Evolutionary conservation across 495 filamentous ascomycete species (phyloP), one percentile per base, ranked within the genome.

Genomic region (Talaromyces proteolyticus): DNA sequence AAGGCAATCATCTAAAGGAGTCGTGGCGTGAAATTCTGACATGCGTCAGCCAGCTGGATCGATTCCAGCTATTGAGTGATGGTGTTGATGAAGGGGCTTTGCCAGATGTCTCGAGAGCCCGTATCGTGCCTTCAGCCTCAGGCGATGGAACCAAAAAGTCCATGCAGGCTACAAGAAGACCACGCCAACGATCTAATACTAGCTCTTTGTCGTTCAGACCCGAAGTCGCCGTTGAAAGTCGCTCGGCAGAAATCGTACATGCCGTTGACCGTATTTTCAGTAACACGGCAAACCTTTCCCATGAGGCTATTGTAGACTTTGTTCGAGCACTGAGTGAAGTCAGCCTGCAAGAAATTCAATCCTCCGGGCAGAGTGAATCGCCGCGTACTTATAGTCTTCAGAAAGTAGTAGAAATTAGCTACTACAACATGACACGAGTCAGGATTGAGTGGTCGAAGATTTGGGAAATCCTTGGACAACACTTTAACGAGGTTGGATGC

Each of bases 351-450:
- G 93, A 99, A 62, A 99, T 99, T 56, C 89, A 91, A 61, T 93
- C 89, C 7, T 96, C 92, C 0, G 93, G 94, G 7, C 90, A 94
- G 47, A 95, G 88, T 56, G 91, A 96, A 41, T 90, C 88, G 20
- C 94, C 93, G 2, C 82, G 94, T 43, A 97, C 91, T 7, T 97
- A 95, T 70, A 95, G 90, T 62, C 71, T 99, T 43, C 93, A 99
- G 62, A 99, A 99, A 67, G 77, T 97, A 45, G 94, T 99, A 24
- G 93, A 99, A 67, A 96, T 99, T 64, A 92, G 88, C 66, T 95
- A 94, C 61, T 97, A 97, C 78, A 99, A 99, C 69, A 97, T 99
- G 94, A 92, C 85, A 39, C 84, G 93, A 72, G 91, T 99, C 12
- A 83, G 93, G 56, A 96, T 96, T 56, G 94, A 99, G 61, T 99